A percentile compares a stretch with the other conserved stretches of the same genome.
These are phyloP conservation scores for Lotmaria passim DNA, from an alignment of 208 protist species.

Conservation along the genomic window DNA sequence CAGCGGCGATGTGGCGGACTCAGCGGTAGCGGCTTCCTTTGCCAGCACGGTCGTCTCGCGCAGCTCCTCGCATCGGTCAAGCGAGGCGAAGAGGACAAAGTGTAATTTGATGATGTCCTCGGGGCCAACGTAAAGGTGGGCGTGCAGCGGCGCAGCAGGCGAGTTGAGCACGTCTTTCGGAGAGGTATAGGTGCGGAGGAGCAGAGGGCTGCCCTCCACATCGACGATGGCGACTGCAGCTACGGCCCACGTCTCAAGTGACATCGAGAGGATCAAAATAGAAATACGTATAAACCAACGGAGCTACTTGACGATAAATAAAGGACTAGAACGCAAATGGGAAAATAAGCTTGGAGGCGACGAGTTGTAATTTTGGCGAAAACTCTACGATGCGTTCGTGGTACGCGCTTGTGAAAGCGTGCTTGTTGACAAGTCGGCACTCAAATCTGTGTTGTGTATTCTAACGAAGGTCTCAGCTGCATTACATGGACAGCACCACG, in stretches of 20 bases:
- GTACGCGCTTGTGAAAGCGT: too few species aligned
- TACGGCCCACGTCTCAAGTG: conserved; percentile 71
- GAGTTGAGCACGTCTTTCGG: conserved; percentile 54
- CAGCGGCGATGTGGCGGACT: not conserved
- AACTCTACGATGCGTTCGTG: too few species aligned
- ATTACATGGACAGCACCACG: too few species aligned
- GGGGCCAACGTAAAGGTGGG: conserved; percentile 75
- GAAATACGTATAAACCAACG: not conserved
- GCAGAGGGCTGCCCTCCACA: conserved; percentile 51
- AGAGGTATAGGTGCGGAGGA: conserved; percentile 76
- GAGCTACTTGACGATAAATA: too few species aligned
- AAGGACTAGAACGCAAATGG: too few species aligned
- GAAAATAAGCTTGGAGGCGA: too few species aligned
- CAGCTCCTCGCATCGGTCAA: conserved; percentile 79
- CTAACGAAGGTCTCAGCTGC: too few species aligned
- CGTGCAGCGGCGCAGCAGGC: conserved; percentile 50
- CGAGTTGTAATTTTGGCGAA: too few species aligned
- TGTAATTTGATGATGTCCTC: conserved; percentile 81
- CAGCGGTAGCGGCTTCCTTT: conserved; percentile 2
- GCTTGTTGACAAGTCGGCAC: too few species aligned
- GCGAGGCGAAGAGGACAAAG: conserved; percentile 77
- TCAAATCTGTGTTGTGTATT: too few species aligned
- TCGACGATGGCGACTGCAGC: conserved; percentile 75
- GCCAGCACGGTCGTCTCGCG: conserved; percentile 17
- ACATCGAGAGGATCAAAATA: conserved; percentile 8